Conservation (phyloP, 108 stramenopile species). For the Nannochloropsis gaditana region DNA sequence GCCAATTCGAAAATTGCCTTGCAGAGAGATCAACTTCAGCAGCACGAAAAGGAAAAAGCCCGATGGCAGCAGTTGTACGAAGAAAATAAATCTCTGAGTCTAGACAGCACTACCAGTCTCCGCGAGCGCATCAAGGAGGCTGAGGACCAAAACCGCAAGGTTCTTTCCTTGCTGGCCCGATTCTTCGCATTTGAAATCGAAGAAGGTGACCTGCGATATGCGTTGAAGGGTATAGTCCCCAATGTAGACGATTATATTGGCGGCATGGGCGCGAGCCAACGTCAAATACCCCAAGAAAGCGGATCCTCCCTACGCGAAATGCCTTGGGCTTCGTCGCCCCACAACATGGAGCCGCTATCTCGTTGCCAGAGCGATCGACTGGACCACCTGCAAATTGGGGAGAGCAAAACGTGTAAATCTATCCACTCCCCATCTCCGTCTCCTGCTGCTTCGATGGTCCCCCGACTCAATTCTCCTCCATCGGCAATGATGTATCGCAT, state of each 20-base stretch:
- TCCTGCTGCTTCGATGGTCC: background rate
- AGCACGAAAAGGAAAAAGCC: slow-evolving; percentile 12
- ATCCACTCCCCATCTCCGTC: background rate
- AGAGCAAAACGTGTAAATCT: slow-evolving; percentile 25
- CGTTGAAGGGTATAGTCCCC: slow-evolving; percentile 24
- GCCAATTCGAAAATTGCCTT: background rate
- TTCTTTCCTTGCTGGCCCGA: background rate
- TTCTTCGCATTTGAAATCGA: slow-evolving; percentile 58
- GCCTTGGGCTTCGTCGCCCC: background rate
- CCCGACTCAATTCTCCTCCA: background rate
- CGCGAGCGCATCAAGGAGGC: background rate
- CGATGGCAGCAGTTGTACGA: slow-evolving; percentile 17
- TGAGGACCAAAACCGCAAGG: background rate
- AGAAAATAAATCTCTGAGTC: slow-evolving; percentile 26
- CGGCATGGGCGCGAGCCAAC: background rate
- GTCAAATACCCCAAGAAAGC: background rate
- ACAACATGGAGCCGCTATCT: background rate
- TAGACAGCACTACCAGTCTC: background rate
- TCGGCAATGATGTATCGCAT: slow-evolving; percentile 31
- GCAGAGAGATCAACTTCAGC: background rate
- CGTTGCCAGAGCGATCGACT: slow-evolving; percentile 10
- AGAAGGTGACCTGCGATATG: slow-evolving; percentile 50
- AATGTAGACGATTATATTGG: slow-evolving; percentile 4
- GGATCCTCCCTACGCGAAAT: too few species aligned
- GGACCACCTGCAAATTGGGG: background rate